Conservation (phyloP, 805 yeast species). For the Zygoascus biomembranicola region DNA sequence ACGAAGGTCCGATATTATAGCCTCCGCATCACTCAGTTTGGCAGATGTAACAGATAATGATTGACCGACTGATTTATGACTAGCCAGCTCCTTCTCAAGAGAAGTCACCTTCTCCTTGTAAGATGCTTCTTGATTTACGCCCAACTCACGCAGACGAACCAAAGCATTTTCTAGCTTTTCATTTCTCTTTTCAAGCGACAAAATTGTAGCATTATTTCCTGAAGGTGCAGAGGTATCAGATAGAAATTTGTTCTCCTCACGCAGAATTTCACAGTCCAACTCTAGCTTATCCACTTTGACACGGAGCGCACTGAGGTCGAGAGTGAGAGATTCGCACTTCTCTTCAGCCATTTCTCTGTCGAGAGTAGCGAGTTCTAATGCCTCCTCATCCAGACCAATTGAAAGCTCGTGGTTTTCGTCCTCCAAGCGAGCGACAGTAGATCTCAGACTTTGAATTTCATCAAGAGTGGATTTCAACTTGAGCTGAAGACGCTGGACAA, state of each 20-base stretch:
- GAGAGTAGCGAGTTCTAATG: slow-evolving; percentile 25
- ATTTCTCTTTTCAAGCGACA: slow-evolving; percentile 26
- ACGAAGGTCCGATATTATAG: slow-evolving; percentile 16
- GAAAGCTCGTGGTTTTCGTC: slow-evolving; percentile 12
- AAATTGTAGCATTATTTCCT: slow-evolving; percentile 2
- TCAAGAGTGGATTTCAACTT: slow-evolving; percentile 25
- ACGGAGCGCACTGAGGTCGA: slow-evolving; percentile 18
- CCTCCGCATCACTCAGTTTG: slow-evolving; percentile 13
- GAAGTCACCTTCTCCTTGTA: slow-evolving; percentile 13
- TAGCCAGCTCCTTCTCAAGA: slow-evolving; percentile 13
- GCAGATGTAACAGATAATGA: slow-evolving; percentile 11
- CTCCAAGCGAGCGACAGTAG: slow-evolving; percentile 14
- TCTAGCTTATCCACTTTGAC: slow-evolving; percentile 16
- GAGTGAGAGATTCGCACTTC: slow-evolving; percentile 18
- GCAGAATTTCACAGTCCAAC: slow-evolving; percentile 22
- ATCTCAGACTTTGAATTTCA: slow-evolving; percentile 20
- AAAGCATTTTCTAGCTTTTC: slow-evolving; percentile 39
- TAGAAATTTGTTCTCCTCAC: slow-evolving; percentile 19
- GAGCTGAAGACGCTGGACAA: slow-evolving; percentile 23
- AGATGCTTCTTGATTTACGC: slow-evolving; percentile 16
- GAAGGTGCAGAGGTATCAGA: background rate
- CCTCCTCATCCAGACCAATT: slow-evolving; percentile 20
- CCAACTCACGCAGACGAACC: slow-evolving; percentile 27
- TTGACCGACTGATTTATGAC: slow-evolving; percentile 11
- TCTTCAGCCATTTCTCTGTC: slow-evolving; percentile 33